Evolutionary conservation across 768 basidiomycete genomes (phyloP).

Genomic region (Mycena vitilis): DNA sequence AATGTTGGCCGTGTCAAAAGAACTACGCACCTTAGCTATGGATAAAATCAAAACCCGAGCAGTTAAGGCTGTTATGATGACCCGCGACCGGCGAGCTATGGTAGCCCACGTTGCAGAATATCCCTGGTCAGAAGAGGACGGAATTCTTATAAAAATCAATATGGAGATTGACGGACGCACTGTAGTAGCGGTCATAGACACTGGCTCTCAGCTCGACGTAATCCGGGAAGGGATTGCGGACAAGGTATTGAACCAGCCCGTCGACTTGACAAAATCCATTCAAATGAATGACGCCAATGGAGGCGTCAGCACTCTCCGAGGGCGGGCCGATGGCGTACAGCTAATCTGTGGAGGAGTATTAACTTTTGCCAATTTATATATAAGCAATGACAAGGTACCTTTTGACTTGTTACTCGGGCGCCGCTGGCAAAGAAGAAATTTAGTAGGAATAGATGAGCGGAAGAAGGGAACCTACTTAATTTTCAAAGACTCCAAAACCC

Average conservation of each 20-base stretch:
- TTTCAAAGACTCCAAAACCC: background rate
- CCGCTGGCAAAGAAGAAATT: background rate
- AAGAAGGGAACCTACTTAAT: conserved; percentile 5
- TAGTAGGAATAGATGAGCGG: background rate
- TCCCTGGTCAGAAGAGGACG: conserved; percentile 15
- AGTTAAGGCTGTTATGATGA: conserved; percentile 6
- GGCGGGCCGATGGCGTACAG: background rate
- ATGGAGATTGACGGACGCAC: background rate
- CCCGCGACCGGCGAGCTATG: background rate
- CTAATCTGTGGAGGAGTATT: background rate
- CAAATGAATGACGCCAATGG: conserved; percentile 1
- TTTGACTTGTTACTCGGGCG: background rate
- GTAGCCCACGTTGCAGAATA: conserved; percentile 12
- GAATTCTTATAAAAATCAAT: background rate
- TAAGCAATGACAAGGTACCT: background rate
- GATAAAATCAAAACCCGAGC: background rate
- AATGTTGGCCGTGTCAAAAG: background rate
- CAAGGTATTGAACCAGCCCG: background rate
- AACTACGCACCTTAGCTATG: background rate
- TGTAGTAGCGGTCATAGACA: background rate
- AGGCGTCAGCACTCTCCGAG: background rate
- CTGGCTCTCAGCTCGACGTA: conserved; percentile 1
- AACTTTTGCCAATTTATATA: background rate
- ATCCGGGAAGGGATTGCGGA: background rate
- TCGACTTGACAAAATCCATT: background rate